phyloP scores from a whole-genome alignment of 768 basidiomycete genomes.

The Arthromyces matolae region DNA sequence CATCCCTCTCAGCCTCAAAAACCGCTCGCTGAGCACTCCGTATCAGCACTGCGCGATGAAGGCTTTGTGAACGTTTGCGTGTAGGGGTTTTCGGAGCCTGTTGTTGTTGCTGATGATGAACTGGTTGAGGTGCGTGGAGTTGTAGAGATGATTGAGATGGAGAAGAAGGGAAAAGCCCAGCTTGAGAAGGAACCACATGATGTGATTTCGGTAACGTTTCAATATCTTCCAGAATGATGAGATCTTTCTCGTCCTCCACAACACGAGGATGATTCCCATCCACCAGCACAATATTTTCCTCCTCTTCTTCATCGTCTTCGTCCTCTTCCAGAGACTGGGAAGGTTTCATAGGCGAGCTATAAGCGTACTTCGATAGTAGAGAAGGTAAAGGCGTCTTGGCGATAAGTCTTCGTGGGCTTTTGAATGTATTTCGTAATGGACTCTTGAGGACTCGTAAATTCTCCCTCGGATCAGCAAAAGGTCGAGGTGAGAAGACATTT shows the following conservation, averaged over 20 bases:
- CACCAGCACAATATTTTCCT: constrained; percentile 55
- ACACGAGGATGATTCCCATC: constrained; percentile 65
- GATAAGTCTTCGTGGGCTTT: constrained; percentile 24
- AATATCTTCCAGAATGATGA: constrained; percentile 72
- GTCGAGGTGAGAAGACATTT: constrained; percentile 68
- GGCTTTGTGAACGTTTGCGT: constrained; percentile 33
- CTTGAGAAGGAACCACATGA: too few species aligned
- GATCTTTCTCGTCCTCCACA: constrained; percentile 65
- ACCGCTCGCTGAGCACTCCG: constrained; percentile 65
- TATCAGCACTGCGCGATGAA: constrained; percentile 69
- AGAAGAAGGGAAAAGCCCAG: constrained; percentile 15
- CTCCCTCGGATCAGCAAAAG: constrained; percentile 54
- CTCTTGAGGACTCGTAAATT: constrained; percentile 63
- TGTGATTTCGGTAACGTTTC: too few species aligned
- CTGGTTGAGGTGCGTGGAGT: constrained; percentile 14
- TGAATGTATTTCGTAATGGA: constrained; percentile 42
- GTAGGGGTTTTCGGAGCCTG: constrained; percentile 33
- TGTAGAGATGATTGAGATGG: constrained; percentile 7
- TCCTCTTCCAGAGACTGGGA: constrained; percentile 8
- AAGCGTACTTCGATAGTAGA: constrained; percentile 6
- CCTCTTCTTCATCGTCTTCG: constrained; percentile 33
- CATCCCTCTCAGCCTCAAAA: constrained; percentile 46
- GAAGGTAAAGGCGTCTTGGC: constrained; percentile 4
- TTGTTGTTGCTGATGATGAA: constrained; percentile 13
- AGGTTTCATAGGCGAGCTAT: constrained; percentile 8